Base-by-base conservation (phyloP, 2,329 filamentous ascomycete genomes). In the Pseudogymnoascus sp. region DNA sequence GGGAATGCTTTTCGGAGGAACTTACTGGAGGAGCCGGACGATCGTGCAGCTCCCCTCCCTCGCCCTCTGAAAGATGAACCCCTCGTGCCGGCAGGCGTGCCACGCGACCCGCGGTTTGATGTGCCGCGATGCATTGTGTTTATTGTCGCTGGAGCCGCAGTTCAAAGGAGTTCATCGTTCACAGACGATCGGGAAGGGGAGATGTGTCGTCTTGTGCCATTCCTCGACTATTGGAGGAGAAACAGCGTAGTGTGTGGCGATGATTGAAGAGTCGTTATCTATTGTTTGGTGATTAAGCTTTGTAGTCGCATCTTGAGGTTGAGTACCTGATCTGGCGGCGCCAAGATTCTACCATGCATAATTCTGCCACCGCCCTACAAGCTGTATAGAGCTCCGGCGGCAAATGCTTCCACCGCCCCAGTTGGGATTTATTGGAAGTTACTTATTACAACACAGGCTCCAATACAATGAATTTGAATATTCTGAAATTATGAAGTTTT, bases 31-130 rank as follows among this genome's bases (percentile, higher is more conserved):
- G 72, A 72, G 69, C 65, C 69, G 62, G 61, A 65, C 40, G 60
- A 66, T 40, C 59, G 33, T 42, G 35, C 33, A 68, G 68, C 70
- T 72, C 72, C 72, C 71, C 71, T 69, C 66, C 68, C 70, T 62
- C 70, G 69, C 66, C 71, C 71, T 71, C 67, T 71, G 68, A 69
- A 67, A 69, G 69, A 64, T 66, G 69, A 70, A 68, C 68, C 67
- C 62, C 68, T 70, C 65, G 66, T 60, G 44, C 50, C 53, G 66
- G 63, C 50, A 66, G 66, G 42, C 26, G 50, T 35, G 46, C 67
- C 70, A 64, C 69, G 70, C 63, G 66, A 63, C 63, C 67, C 66
- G 64, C 70, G 67, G 64, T 64, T 67, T 64, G 66, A 70, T 70
- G 66, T 67, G 68, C 68, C 67, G 42, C 62, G 65, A 64, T 68